A percentile compares a stretch with the other conserved stretches of the same genome.
Conservation (phyloP, 768 basidiomycete genomes). For the Auricularia cornea region DNA sequence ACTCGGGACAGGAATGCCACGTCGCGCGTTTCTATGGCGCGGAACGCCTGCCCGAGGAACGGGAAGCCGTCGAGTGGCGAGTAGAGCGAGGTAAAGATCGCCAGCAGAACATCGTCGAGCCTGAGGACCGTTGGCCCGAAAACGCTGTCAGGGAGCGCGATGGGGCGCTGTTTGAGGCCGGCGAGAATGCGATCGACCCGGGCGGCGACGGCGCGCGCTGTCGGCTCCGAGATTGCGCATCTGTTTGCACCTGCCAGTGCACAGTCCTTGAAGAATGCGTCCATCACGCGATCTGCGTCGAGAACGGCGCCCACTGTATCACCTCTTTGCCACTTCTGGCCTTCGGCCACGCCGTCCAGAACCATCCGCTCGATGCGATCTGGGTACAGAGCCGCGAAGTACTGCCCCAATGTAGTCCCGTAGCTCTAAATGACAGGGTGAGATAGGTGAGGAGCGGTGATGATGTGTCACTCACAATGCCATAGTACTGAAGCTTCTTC, state of each 20-base stretch:
- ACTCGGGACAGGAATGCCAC: background rate
- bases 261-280: background rate
- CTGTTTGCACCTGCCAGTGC: background rate
- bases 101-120: background rate
- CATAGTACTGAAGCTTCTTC: slow-evolving; percentile 14
- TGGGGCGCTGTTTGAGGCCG: background rate
- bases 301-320: background rate
- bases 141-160: background rate
- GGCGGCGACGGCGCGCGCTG: background rate
- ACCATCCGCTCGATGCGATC: slow-evolving; percentile 10
- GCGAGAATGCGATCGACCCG: background rate
- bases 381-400: slow-evolving; percentile 16
- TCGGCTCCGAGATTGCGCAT: background rate
- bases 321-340: background rate
- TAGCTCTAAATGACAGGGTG: slow-evolving; percentile 1
- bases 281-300: background rate
- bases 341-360: slow-evolving; percentile 10
- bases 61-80: background rate
- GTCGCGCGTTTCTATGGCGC: background rate
- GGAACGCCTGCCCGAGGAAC: background rate
- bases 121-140: background rate
- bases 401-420: slow-evolving; percentile 14
- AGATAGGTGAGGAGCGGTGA: background rate
- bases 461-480: background rate
- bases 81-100: background rate